phyloP scores from a whole-genome alignment of 495 filamentous ascomycete species.

The Penicillium salamii region DNA sequence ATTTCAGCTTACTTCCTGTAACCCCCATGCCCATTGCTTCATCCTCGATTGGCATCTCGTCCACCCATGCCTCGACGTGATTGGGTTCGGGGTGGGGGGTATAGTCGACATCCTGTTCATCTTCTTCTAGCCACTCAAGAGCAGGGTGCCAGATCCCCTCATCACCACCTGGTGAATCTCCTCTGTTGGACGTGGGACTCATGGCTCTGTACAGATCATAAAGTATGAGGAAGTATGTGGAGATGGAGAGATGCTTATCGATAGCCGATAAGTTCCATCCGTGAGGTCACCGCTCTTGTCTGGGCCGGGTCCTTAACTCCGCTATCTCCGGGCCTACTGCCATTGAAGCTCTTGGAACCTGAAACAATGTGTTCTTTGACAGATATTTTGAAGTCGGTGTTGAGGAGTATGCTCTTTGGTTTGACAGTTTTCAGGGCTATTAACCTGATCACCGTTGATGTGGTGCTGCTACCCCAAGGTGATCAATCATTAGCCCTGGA shows the following conservation, averaged over 20 bases:
- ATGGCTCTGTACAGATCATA: too few species aligned
- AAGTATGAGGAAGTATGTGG: too few species aligned
- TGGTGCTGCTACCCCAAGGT: too few species aligned
- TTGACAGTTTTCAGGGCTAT: too few species aligned
- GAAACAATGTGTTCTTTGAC: too few species aligned
- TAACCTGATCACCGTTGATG: too few species aligned
- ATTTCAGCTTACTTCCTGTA: constrained; percentile 7
- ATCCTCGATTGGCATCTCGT: constrained; percentile 38
- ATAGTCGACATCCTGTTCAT: constrained; percentile 22
- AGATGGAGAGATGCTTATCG: constrained; percentile 24
- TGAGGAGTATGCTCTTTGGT: too few species aligned
- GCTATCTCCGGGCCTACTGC: not conserved
- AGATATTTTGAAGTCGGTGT: too few species aligned
- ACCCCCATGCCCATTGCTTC: constrained; percentile 54
- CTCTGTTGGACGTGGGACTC: constrained; percentile 8
- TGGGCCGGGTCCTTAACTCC: not conserved
- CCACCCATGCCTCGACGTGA: too few species aligned
- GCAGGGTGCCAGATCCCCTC: constrained; percentile 33
- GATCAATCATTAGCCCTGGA: too few species aligned
- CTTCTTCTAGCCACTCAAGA: constrained; percentile 43
- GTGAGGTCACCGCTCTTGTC: too few species aligned
- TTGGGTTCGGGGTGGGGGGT: constrained; percentile 16
- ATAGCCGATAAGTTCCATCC: constrained; percentile 17
- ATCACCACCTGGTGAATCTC: constrained; percentile 1
- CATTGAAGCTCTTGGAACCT: too few species aligned